These are phyloP conservation scores for Trichoderma atroviride DNA, from an alignment of 2,329 filamentous ascomycete genomes.

Conservation along the genomic window DNA sequence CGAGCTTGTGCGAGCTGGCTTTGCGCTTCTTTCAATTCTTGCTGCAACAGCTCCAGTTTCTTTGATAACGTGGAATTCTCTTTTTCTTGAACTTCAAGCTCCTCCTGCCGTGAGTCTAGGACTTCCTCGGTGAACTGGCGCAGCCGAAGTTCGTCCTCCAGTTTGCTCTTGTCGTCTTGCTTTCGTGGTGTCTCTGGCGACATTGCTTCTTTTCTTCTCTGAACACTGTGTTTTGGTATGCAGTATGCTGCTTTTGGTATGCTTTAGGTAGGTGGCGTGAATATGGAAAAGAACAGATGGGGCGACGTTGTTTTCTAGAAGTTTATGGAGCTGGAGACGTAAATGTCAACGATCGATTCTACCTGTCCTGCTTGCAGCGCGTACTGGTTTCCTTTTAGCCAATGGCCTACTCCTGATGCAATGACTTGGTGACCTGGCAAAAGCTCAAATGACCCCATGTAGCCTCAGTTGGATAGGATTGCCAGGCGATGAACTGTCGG, in stretches of 20 bases:
- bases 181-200: constrained; percentile 7
- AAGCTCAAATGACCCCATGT: constrained; percentile 15
- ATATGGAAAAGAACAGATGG: background rate
- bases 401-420: background rate
- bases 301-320: constrained; percentile 13
- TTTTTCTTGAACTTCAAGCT: constrained; percentile 39
- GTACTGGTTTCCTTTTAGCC: background rate
- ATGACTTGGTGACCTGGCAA: constrained; percentile 1
- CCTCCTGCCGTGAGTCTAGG: constrained; percentile 42
- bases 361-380: background rate
- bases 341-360: background rate
- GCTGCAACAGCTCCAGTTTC: constrained; percentile 37
- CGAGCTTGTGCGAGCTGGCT: constrained; percentile 39
- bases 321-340: constrained; percentile 12
- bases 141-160: constrained; percentile 40
- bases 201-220: background rate
- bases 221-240: background rate
- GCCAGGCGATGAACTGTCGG: constrained; percentile 14
- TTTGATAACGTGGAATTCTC: constrained; percentile 36
- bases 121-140: constrained; percentile 43
- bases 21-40: constrained; percentile 37
- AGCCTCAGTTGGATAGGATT: constrained; percentile 11
- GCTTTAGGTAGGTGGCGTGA: background rate
- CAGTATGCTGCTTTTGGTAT: background rate
- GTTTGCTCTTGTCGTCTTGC: constrained; percentile 31